These are phyloP conservation scores for Polysphondylium violaceum DNA, from an alignment of 78 protist genomes.

Conservation along the genomic window DNA sequence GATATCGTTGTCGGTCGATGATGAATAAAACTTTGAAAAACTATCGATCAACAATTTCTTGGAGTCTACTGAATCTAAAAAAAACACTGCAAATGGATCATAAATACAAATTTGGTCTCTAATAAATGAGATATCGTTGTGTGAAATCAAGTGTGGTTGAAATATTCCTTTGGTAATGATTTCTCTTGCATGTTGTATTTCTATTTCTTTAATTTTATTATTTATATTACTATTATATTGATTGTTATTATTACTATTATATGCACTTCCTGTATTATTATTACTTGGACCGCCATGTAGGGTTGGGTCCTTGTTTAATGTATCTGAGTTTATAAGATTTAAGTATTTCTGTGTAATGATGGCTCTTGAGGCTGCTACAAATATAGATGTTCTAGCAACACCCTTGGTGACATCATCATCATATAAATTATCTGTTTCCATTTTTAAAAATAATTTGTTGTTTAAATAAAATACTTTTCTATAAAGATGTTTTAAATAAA, in stretches of 20 bases:
- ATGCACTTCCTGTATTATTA: too few relatives aligned
- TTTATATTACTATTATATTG: too few relatives aligned
- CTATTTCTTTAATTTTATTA: slow-evolving; percentile 11
- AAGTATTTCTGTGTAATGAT: slow-evolving; percentile 17
- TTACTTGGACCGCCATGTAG: background rate
- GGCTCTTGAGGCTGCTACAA: slow-evolving; percentile 31
- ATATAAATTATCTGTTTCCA: too few relatives aligned
- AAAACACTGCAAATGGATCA: slow-evolving; percentile 20
- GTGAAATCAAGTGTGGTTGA: background rate
- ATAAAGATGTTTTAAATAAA: too few relatives aligned
- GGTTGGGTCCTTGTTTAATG: background rate
- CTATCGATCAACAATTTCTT: slow-evolving; percentile 5
- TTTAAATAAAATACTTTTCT: too few relatives aligned
- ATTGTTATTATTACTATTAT: too few relatives aligned
- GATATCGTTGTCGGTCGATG: background rate
- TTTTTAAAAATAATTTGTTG: too few relatives aligned
- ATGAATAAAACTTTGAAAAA: slow-evolving; percentile 10
- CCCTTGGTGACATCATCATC: slow-evolving; percentile 1
- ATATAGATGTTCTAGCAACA: slow-evolving; percentile 21
- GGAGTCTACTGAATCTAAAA: slow-evolving; percentile 13
- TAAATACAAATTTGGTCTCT: slow-evolving; percentile 22
- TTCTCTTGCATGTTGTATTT: background rate
- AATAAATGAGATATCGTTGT: background rate
- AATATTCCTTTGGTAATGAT: background rate
- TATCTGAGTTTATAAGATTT: background rate